Base-by-base conservation (phyloP, 805 yeast species). In the Kuraishia hungarica region DNA sequence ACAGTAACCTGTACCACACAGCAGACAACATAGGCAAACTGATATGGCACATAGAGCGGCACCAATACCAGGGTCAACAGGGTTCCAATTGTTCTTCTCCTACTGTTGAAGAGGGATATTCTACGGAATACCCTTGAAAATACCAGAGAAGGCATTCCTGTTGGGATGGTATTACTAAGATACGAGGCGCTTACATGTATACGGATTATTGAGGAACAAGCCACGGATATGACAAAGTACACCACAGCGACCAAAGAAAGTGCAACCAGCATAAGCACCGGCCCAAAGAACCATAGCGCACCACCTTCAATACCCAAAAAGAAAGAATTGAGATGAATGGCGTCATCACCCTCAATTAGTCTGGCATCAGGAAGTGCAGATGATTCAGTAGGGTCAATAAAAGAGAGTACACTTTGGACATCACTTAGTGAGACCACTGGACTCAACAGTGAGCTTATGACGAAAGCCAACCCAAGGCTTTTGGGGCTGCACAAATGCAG, bases 11-110 rank as follows among this genome's bases (percentile, higher is more conserved):
- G 96, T 1, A 86, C 77, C 11, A 82, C 26, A 51, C 82, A 72
- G 50, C 86, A 77, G 7, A 87, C 76, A 7, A 82, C 71, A 62
- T 78, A 89, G 1, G 89, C 92, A 64, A 90, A 78, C 65, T 91
- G 97, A 64, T 84, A 91, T 0, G 97, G 97, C 15, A 89, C 70
- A 63, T 84, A 87, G 23, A 85, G 69, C 29, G 83, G 72, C 2
- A 87, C 85, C 21, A 76, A 66, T 0, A 73, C 58, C 2, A 81
- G 57, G 13, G 84, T 60, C 0, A 74, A 49, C 0, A 71, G 56
- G 2, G 74, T 67, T 1, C 76, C 70, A n/a, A 75, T 5, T 8
- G 71, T 62, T 29, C 67, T 64, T 2, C 68, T 56, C 39, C 58
- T 65, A 55, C 60, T 60, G 52, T 56, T 53, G 29, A 10, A 26